phyloP scores from a whole-genome alignment of 2,329 filamentous ascomycete genomes.

The Colletotrichum sp. region DNA sequence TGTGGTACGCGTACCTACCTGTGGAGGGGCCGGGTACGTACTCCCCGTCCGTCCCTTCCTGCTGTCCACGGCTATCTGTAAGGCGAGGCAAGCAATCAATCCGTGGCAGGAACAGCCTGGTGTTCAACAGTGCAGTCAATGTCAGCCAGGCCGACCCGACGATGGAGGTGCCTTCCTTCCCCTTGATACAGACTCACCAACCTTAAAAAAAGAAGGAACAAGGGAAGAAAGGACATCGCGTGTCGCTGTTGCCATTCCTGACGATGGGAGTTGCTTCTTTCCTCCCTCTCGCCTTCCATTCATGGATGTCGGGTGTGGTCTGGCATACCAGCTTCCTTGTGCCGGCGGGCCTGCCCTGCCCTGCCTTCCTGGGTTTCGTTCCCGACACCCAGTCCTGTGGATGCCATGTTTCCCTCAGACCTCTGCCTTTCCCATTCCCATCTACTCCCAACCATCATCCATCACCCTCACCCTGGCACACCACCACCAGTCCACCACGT shows the following conservation, averaged over 20 bases:
- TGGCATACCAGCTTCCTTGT: background rate
- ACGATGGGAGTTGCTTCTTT: background rate
- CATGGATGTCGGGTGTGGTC: background rate
- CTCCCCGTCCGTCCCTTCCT: background rate
- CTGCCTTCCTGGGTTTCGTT: background rate
- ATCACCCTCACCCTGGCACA: background rate
- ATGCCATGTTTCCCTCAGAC: background rate
- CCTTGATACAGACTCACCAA: background rate
- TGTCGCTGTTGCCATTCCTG: background rate
- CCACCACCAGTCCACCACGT: background rate
- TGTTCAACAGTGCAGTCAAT: background rate
- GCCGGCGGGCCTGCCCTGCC: background rate
- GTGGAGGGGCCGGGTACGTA: background rate
- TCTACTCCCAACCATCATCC: background rate
- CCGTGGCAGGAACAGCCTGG: background rate
- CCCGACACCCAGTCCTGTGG: background rate
- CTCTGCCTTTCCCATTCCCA: background rate
- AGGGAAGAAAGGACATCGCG: background rate
- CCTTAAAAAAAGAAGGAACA: background rate
- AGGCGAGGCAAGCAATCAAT: background rate
- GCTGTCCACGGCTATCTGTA: background rate
- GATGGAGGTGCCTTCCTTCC: background rate
- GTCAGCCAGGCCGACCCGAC: background rate
- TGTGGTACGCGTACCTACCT: background rate
- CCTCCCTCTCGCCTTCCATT: background rate